Evolutionary conservation across 352 stramenopile genomes (phyloP), one percentile per base, ranked within the genome.

Genomic region (Globisporangium perplexum): DNA sequence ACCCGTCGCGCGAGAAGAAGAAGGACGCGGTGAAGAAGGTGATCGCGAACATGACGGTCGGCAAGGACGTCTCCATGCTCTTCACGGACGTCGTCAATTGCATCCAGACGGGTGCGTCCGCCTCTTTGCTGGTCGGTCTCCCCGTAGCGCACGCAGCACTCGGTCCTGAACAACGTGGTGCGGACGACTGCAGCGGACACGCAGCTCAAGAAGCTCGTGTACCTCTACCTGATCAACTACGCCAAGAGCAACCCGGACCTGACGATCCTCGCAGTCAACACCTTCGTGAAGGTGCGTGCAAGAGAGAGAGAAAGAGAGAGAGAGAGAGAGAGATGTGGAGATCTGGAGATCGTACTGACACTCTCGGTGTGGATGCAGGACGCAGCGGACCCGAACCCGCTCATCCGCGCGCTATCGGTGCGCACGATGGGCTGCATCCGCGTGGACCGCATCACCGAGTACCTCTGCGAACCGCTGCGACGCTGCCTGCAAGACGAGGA

Each of bases 171-270:
- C n/a, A n/a, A n/a, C n/a, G n/a, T n/a, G n/a, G n/a, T n/a, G n/a
- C n/a, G n/a, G n/a, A n/a, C n/a, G n/a, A n/a, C n/a, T n/a, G 7
- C 24, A 86, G 87, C 87, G 24, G 98, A 99, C 66, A 98, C 98
- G 63, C 96, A 99, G 68, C 71, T 99, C 41, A 99, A 99, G 73
- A 99, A 99, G 65, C 78, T 99, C 18, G 97, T 99, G 46, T 99
- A 99, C 71, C 68, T 99, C 20, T 99, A 99, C 70, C 72, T 99
- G 39, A 99, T 99, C 73, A 99, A 99, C 81, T 99, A 99, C 74
- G 97, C 97, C 71, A 99, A 99, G 83, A 98, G 87, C 60, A 98
- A 99, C 61, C 97, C 97, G 12, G 97, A 99, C 58, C 71, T 99
- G 48, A 98, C 97, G n/a, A 90, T 99, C 47, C 74, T 99, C 53